These are phyloP conservation scores for Plantago major DNA, from an alignment of 257 asterid species.

Conservation along the genomic window DNA sequence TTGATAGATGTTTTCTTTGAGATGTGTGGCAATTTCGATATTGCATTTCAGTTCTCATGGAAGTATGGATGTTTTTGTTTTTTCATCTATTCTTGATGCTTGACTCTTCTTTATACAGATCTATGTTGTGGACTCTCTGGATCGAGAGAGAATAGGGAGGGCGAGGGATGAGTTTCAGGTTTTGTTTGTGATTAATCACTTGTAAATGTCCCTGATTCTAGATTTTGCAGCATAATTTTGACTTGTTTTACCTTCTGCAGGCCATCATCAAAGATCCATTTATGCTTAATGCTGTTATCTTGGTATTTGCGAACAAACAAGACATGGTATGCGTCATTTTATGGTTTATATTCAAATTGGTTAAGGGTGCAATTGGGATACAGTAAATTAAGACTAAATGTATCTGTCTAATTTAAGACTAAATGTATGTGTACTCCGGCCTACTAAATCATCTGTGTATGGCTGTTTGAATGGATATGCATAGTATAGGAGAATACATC, in stretches of 20 bases:
- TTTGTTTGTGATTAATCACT: conserved; percentile 20
- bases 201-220: conserved; percentile 23
- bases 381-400: too few relatives aligned
- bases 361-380: background rate
- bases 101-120: conserved; percentile 42
- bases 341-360: background rate
- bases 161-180: conserved; percentile 97
- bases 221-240: conserved; percentile 20
- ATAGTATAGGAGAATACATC: background rate
- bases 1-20: conserved; percentile 13
- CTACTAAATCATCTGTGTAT: background rate
- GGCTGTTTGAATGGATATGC: background rate
- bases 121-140: conserved; percentile 94
- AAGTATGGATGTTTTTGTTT: background rate
- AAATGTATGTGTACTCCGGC: too few relatives aligned
- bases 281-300: conserved; percentile 90
- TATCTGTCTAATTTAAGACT: too few relatives aligned
- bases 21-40: conserved; percentile 10
- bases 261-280: conserved; percentile 87
- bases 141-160: conserved; percentile 77
- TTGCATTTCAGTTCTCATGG: conserved; percentile 15
- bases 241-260: conserved; percentile 37
- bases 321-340: conserved; percentile 72
- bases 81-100: conserved; percentile 10
- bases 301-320: conserved; percentile 96